Percentiles rank a stretch among this genome's conserved stretches.
phyloP scores from a whole-genome alignment of 306 rosid species.

The Vicia sativa region DNA sequence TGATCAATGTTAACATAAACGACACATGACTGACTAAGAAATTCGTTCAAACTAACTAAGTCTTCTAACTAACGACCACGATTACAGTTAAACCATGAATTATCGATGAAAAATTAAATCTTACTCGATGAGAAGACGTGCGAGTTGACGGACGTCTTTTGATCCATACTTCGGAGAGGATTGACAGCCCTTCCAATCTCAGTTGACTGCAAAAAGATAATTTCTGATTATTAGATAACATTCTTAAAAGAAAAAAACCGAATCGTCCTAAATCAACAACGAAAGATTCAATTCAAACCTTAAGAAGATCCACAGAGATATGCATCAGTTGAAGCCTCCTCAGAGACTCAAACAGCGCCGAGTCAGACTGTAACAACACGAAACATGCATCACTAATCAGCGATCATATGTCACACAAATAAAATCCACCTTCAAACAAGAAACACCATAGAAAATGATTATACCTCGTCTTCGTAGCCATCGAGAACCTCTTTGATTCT shows the following conservation, averaged over 20 bases:
- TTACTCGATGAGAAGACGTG: slow-evolving; percentile 68
- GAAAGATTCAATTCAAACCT: slow-evolving; percentile 59
- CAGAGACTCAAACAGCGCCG: slow-evolving; percentile 71
- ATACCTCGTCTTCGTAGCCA: slow-evolving; percentile 56
- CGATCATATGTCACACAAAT: slow-evolving; percentile 13
- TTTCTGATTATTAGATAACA: slow-evolving; percentile 20
- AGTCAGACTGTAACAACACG: slow-evolving; percentile 67
- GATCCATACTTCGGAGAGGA: slow-evolving; percentile 68
- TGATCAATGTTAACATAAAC: slow-evolving; percentile 9
- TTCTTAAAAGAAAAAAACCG: slow-evolving; percentile 8
- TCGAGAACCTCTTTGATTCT: slow-evolving; percentile 73
- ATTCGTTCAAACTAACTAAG: too few species aligned
- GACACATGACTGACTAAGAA: not conserved
- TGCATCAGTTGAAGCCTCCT: slow-evolving; percentile 85
- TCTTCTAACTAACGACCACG: not conserved
- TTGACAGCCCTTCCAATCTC: slow-evolving; percentile 91
- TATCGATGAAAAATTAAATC: slow-evolving; percentile 35
- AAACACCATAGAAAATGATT: not conserved
- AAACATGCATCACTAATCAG: slow-evolving; percentile 41
- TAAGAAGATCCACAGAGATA: slow-evolving; percentile 65
- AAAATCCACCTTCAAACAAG: slow-evolving; percentile 26
- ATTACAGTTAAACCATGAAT: not conserved
- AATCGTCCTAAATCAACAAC: slow-evolving; percentile 23
- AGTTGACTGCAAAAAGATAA: slow-evolving; percentile 70
- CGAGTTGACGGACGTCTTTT: slow-evolving; percentile 58